These are phyloP conservation scores for Ophiorrhiza pumila DNA, from an alignment of 257 asterid genomes.

Conservation along the genomic window DNA sequence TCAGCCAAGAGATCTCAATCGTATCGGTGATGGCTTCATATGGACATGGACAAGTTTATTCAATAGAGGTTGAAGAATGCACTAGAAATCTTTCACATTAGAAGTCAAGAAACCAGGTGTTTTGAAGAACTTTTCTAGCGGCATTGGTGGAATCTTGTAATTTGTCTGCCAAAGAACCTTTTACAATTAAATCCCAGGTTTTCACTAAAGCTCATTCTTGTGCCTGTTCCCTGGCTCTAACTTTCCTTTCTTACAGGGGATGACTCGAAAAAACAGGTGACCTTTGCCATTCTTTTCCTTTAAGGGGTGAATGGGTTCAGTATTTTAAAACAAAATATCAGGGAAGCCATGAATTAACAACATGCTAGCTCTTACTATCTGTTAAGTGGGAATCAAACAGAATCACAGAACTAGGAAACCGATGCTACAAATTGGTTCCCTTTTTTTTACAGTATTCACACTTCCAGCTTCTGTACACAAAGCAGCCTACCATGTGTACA, in stretches of 20 bases:
- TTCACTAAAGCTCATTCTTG: too few relatives aligned
- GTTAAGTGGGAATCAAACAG: slow-evolving; percentile 6
- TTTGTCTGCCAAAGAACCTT: background rate
- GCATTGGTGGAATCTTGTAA: background rate
- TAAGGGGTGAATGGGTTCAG: background rate
- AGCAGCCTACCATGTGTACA: slow-evolving; percentile 21
- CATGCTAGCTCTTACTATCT: slow-evolving; percentile 5
- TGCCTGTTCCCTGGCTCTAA: background rate
- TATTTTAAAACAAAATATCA: background rate
- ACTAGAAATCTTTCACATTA: background rate
- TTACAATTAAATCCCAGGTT: too few relatives aligned
- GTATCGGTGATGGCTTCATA: too few relatives aligned
- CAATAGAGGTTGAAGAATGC: background rate
- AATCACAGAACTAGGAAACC: slow-evolving; percentile 9
- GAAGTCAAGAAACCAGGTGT: background rate
- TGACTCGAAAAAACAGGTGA: background rate
- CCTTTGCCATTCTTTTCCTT: background rate
- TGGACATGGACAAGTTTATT: background rate
- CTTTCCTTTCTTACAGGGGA: background rate
- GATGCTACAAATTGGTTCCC: slow-evolving; percentile 23
- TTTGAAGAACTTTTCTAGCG: background rate
- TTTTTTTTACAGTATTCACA: slow-evolving; percentile 14
- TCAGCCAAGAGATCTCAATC: background rate
- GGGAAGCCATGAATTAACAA: background rate
- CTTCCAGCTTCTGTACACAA: slow-evolving; percentile 22